These are phyloP conservation scores for Komagataella ulmi DNA, from an alignment of 805 yeast genomes.

Conservation along the genomic window DNA sequence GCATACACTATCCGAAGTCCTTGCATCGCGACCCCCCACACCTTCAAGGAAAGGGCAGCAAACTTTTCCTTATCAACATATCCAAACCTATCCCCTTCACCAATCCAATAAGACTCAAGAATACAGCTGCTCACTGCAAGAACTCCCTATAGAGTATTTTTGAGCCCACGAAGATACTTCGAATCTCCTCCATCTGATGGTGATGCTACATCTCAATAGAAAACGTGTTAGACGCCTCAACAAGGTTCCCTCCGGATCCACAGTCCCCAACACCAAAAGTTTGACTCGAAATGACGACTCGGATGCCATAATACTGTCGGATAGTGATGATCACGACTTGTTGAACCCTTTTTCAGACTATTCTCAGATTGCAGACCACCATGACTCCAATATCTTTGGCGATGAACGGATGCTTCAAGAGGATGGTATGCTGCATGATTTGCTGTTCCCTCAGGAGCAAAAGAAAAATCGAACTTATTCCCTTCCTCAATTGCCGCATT, in stretches of 20 bases:
- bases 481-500: slow-evolving; percentile 37
- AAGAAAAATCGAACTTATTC: slow-evolving; percentile 36
- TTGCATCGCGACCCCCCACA: neutral
- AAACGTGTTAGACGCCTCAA: neutral
- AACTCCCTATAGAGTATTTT: neutral
- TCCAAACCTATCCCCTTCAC: neutral
- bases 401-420: neutral
- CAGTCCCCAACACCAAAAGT: neutral
- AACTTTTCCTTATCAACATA: neutral
- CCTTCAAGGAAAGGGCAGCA: neutral
- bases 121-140: neutral
- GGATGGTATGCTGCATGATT: neutral
- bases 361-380: neutral
- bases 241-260: neutral
- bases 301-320: neutral
- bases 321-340: neutral
- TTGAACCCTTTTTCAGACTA: neutral
- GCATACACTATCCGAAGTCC: neutral
- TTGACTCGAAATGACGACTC: neutral
- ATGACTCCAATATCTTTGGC: neutral
- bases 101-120: neutral
- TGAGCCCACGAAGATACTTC: neutral
- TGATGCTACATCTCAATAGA: neutral
- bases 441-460: neutral
- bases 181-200: neutral